Base-by-base conservation (phyloP, 2,329 filamentous ascomycete genomes). In the Helotiales sp. region DNA sequence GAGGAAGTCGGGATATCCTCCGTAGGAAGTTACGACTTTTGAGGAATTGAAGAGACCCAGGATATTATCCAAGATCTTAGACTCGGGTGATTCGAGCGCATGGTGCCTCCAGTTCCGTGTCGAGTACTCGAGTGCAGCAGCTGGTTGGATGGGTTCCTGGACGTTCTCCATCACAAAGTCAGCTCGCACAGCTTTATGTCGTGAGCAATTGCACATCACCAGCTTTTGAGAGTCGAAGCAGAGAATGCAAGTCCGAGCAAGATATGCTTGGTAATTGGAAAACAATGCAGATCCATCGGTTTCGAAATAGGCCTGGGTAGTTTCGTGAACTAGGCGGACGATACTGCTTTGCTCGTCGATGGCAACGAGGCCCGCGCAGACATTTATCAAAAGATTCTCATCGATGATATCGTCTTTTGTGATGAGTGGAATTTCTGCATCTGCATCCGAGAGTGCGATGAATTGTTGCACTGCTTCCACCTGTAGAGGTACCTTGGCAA, bases 401-500 rank as follows among this genome's bases (percentile, higher is more conserved):
- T 64, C 44, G 44, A 71, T 59, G 0, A 78, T 19, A 19, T 75
- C 74, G 0, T 76, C 70, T 46, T 69, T 22, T 4, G 78, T 71
- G 10, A 79, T 50, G 1, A 66, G 55, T 0, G 49, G 0, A 2
- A 64, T 40, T 0, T 60, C 70, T 1, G 52, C 1, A 36, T 76
- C 71, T 9, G 15, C 9, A 34, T 15, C 15, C 31, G 15, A 9
- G 0, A 77, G 64, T 0, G 74, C 77, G 13, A 82, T 69, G 0
- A 77, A 77, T 59, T 79, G 70, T 50, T 71, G 70, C 3, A 81
- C 68, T 55, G 80, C 76, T 0, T 17, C 0, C 1, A 55, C 66
- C 1, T 58, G 70, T 0, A 81, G 58, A 0, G 65, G 72, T 38
- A 72, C 68, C 44, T 65, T 71, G 0, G 75, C 70, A 34, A 57